Evolutionary conservation across 1,284 basidiomycete species (phyloP).

Genomic region (Somion occarium): DNA sequence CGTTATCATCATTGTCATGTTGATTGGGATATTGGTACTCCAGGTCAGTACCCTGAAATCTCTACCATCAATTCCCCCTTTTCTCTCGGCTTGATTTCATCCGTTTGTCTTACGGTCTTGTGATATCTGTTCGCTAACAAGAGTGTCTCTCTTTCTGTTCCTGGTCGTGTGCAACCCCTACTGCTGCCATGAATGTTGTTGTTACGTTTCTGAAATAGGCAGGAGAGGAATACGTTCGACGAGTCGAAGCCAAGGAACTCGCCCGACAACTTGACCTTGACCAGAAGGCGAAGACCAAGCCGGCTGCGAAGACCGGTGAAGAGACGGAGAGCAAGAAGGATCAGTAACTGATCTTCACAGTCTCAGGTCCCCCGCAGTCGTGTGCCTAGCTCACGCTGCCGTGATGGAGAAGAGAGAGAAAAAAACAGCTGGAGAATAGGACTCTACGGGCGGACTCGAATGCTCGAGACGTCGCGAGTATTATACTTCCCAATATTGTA

Average conservation of each 20-base stretch:
- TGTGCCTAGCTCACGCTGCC: too few species aligned
- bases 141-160: too few species aligned
- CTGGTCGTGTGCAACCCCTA: slow-evolving; percentile 8
- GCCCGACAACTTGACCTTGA: slow-evolving; percentile 38
- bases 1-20: slow-evolving; percentile 68
- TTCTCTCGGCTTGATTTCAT: slow-evolving; percentile 13
- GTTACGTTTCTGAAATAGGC: slow-evolving; percentile 43
- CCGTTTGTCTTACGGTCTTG: slow-evolving; percentile 3
- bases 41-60: slow-evolving; percentile 49
- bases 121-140: slow-evolving; percentile 12
- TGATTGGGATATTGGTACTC: slow-evolving; percentile 60
- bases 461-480: too few species aligned
- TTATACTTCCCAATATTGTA: too few species aligned
- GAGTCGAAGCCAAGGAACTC: slow-evolving; percentile 58
- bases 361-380: too few species aligned
- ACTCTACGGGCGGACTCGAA: too few species aligned
- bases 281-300: slow-evolving; percentile 9
- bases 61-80: slow-evolving; percentile 7
- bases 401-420: too few species aligned
- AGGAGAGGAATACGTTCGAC: slow-evolving; percentile 81
- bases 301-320: slow-evolving; percentile 11
- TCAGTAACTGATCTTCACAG: slow-evolving; percentile 25
- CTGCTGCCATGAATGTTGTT: not conserved
- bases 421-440: too few species aligned
- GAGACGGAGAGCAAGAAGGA: slow-evolving; percentile 31